These are phyloP conservation scores for Borovskyia barvae DNA, from an alignment of 208 protist species.

Conservation along the genomic window DNA sequence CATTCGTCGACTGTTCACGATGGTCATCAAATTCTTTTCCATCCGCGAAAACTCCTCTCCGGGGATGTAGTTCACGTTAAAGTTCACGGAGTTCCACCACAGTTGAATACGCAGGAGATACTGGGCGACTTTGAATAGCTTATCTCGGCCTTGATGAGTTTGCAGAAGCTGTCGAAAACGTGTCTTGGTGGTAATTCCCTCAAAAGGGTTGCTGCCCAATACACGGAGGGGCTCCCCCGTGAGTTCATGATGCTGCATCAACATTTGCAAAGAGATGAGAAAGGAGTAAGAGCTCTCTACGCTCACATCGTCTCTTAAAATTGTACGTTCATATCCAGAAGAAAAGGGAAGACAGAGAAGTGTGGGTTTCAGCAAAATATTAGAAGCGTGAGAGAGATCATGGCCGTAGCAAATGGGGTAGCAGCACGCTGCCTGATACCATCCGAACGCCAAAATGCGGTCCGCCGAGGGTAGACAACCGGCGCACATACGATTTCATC, in stretches of 20 bases:
- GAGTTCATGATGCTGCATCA: conserved; percentile 27
- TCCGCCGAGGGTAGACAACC: no score
- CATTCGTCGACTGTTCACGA: conserved; percentile 84
- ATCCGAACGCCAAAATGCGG: no score
- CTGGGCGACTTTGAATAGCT: conserved; percentile 89
- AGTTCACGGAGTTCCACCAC: conserved; percentile 77
- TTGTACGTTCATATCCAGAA: no score
- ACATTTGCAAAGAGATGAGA: not conserved
- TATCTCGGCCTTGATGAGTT: conserved; percentile 88
- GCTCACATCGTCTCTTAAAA: no score
- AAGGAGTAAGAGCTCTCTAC: no score
- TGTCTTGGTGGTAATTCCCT: conserved; percentile 84
- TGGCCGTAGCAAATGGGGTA: no score
- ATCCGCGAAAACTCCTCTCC: conserved; percentile 71
- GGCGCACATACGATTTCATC: no score
- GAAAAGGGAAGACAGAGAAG: no score
- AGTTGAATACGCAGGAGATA: conserved; percentile 82
- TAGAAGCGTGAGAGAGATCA: no score
- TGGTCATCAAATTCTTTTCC: conserved; percentile 90
- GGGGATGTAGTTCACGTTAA: conserved; percentile 76
- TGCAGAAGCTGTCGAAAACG: conserved; percentile 86
- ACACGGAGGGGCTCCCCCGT: conserved; percentile 68
- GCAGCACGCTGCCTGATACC: no score
- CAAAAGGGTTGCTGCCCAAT: conserved; percentile 80
- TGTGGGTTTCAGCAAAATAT: no score